Evolutionary conservation across 1,284 basidiomycete species (phyloP).

Genomic region (Melanopsichium pennsylvanicum): DNA sequence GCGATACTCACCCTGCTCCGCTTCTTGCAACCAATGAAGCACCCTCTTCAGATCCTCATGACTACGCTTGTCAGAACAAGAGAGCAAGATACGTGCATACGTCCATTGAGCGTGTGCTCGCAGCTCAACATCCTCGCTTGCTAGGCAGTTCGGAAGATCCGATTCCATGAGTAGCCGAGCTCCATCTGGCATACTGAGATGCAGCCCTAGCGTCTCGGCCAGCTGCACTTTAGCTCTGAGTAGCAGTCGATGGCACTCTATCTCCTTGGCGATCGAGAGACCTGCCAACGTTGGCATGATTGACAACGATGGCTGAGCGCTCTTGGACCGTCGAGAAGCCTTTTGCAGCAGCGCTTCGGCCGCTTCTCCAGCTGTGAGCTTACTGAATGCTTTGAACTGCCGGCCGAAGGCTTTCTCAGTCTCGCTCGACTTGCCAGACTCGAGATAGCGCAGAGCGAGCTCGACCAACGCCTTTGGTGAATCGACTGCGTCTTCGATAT

Average conservation of each 20-base stretch:
- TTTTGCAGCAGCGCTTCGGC: slow-evolving; percentile 25
- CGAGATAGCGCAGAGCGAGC: slow-evolving; percentile 29
- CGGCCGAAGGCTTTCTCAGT: slow-evolving; percentile 9
- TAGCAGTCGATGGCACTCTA: slow-evolving; percentile 26
- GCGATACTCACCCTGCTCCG: slow-evolving; percentile 35
- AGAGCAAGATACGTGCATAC: slow-evolving; percentile 30
- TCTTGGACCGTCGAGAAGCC: slow-evolving; percentile 9
- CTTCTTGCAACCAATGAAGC: slow-evolving; percentile 23
- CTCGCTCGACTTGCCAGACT: slow-evolving; percentile 16
- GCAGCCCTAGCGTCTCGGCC: slow-evolving; percentile 29
- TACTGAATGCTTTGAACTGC: slow-evolving; percentile 15
- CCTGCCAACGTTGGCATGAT: slow-evolving; percentile 28
- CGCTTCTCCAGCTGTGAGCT: slow-evolving; percentile 21
- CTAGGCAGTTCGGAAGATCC: slow-evolving; percentile 23
- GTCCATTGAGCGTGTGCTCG: slow-evolving; percentile 35
- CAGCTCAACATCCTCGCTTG: slow-evolving; percentile 25
- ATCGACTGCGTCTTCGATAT: slow-evolving; percentile 37
- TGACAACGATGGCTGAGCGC: slow-evolving; percentile 20
- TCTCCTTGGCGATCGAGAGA: slow-evolving; percentile 35
- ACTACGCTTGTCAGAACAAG: slow-evolving; percentile 21
- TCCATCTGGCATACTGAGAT: slow-evolving; percentile 30
- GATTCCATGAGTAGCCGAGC: slow-evolving; percentile 25
- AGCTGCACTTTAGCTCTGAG: slow-evolving; percentile 20
- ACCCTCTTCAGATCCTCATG: slow-evolving; percentile 9
- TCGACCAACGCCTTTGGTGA: slow-evolving; percentile 23